A percentile compares a stretch with the other conserved stretches of the same genome.
phyloP scores from a whole-genome alignment of 2,329 filamentous ascomycete species.

The Diplodia mutila region DNA sequence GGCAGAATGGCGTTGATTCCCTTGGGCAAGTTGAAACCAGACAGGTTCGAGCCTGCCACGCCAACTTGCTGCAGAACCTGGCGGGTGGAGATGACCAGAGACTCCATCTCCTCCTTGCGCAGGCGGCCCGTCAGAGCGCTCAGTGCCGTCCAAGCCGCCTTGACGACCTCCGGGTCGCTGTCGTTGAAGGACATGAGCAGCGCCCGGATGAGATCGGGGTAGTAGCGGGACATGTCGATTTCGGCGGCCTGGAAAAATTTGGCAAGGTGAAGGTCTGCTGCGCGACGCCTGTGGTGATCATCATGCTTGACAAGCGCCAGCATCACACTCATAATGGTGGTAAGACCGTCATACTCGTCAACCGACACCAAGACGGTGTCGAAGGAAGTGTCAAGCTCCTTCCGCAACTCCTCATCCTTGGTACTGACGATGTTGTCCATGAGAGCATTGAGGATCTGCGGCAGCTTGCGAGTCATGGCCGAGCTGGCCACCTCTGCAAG shows the following conservation, averaged over 20 bases:
- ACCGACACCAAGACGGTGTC: conserved; percentile 90
- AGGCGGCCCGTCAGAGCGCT: conserved; percentile 85
- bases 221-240: conserved; percentile 92
- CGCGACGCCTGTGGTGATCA: conserved; percentile 81
- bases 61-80: conserved; percentile 87
- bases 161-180: conserved; percentile 78
- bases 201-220: conserved; percentile 90
- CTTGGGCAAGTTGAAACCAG: conserved; percentile 90
- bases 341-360: conserved; percentile 94
- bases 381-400: conserved; percentile 78
- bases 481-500: conserved; percentile 87
- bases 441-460: conserved; percentile 87
- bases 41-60: conserved; percentile 78
- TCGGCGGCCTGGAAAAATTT: conserved; percentile 82
- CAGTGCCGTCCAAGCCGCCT: conserved; percentile 85
- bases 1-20: conserved; percentile 95
- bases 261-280: conserved; percentile 76
- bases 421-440: conserved; percentile 88
- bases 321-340: conserved; percentile 93
- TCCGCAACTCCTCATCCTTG: conserved; percentile 72
- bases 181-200: conserved; percentile 93
- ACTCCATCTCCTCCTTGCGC: conserved; percentile 97
- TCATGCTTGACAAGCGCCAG: conserved; percentile 87
- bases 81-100: conserved; percentile 81
- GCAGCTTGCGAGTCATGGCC: conserved; percentile 87